Base-by-base conservation (phyloP, 352 stramenopile species). In the Phytophthora hibernalis region DNA sequence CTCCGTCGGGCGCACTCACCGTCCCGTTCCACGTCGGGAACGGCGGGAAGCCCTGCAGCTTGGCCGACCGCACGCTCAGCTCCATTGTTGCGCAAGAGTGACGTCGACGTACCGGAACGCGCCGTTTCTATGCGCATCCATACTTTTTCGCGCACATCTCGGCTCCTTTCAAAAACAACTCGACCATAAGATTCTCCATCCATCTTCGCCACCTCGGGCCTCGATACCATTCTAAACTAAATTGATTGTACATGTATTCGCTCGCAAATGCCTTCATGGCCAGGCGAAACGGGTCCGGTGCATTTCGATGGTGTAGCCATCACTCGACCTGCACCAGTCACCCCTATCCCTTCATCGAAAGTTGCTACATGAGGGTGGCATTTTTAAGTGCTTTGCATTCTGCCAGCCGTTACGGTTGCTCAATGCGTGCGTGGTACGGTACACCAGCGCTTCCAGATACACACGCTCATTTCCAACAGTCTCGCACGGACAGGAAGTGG, bases 11-110 rank as follows among this genome's bases (percentile, higher is more conserved):
- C 8, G 72, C 47, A 7, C 64, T 62, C 0, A 90, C 37, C 44
- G 80, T 82, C 18, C 82, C 77, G 53, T 92, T 87, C 82, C 82
- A 92, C 40, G 74, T 76, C 8, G 84, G 70, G 33, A 85, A 88
- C 10, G 82, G 80, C n/a, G 61, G 59, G 22, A 82, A 57, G 3
- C 80, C 78, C 8, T 63, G 65, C 21, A 92, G 65, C 37, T 70
- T 74, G 26, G 76, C 49, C 31, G 68, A 72, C 24, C 57, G 54
- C 31, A 89, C 68, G 2, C 54, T 44, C 30, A 90, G 65, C 40
- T 91, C 79, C 20, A 54, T 54, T 2, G 18, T 51, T 30, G 38
- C 44, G 26, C 15, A 51, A 54, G 31, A 54, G 62, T 65, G 54
- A 51, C 28, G 10, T 11, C 7, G 20, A 31, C 10, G 54, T 64